These are phyloP conservation scores for Trichoderma erinaceum DNA, from an alignment of 495 filamentous ascomycete species.

Conservation along the genomic window DNA sequence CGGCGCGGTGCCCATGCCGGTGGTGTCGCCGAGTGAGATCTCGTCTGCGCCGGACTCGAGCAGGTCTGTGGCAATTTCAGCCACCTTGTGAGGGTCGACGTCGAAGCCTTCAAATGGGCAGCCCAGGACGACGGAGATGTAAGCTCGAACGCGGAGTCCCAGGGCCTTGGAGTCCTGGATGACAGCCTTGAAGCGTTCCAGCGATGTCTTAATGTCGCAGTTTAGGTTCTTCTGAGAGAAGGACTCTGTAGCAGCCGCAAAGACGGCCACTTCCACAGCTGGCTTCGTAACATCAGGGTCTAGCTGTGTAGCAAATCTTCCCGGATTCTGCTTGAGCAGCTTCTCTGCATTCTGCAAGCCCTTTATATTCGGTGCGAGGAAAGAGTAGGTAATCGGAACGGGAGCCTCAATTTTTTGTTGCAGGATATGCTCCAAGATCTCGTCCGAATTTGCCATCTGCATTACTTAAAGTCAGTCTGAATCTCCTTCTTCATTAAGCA, in stretches of 20 bases:
- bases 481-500: background rate
- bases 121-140: slow-evolving; percentile 89
- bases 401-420: slow-evolving; percentile 59
- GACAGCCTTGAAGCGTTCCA: slow-evolving; percentile 69
- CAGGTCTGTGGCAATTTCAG: slow-evolving; percentile 71
- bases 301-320: slow-evolving; percentile 32
- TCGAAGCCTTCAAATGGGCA: slow-evolving; percentile 92
- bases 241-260: slow-evolving; percentile 84
- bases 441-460: slow-evolving; percentile 86
- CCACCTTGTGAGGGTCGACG: slow-evolving; percentile 70
- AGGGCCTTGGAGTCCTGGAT: slow-evolving; percentile 64
- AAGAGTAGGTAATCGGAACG: slow-evolving; percentile 76
- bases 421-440: slow-evolving; percentile 72
- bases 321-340: slow-evolving; percentile 35
- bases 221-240: slow-evolving; percentile 93
- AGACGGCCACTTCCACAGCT: slow-evolving; percentile 75
- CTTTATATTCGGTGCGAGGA: slow-evolving; percentile 83
- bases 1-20: slow-evolving; percentile 91
- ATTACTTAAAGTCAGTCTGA: background rate
- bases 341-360: slow-evolving; percentile 57
- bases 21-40: slow-evolving; percentile 90
- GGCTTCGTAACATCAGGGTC: slow-evolving; percentile 36
- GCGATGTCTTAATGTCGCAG: slow-evolving; percentile 74
- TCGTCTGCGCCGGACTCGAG: slow-evolving; percentile 96
- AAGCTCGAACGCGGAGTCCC: slow-evolving; percentile 75